Base-by-base conservation (phyloP, 129 eudicot species). In the Apium graveolens region DNA sequence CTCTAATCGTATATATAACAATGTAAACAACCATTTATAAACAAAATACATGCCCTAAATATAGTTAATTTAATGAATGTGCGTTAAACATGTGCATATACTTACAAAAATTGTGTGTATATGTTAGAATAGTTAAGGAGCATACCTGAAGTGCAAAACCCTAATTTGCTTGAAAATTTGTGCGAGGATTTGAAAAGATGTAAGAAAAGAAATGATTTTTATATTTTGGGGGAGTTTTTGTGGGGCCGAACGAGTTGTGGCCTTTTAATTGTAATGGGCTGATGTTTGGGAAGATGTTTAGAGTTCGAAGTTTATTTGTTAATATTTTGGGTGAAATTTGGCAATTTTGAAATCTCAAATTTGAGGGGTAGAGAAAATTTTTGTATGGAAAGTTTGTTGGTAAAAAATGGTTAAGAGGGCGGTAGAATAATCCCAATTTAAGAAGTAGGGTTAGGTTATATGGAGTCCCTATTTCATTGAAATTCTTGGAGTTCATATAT, bases 81-180 rank as follows among this genome's bases (percentile, higher is more conserved):
- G 20, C 9, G 12, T 16, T 0, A 0, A 14, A 21, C 11, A 72
- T 27, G 45, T 41, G 29, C 48, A n/a, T 7, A 43, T 27, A 20
- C 57, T 27, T 74, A 43, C 46, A 44, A 0, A 44, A 7, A 12
- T 24, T 60, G 26, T n/a, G 29, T 14, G 31, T 18, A 74, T 13
- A 29, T 27, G 44, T 14, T 2, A n/a, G n/a, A n/a, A 44, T 44
- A 44, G 38, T 0, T 74, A 16, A 5, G 16, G 37, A 74, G 24
- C 14, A 42, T 44, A 74, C 77, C 77, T 43, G 12, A 26, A 74
- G 49, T 29, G 60, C 57, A 74, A 74, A 74, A 44, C 77, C 77
- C 77, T 74, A 74, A 43, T 20, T 44, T 14, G 77, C 60, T 55
- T 14, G 34, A 74, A 43, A 43, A 12, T 27, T 74, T 41, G 34